Percentiles rank a stretch among this genome's conserved stretches.
Evolutionary conservation across 805 yeast species (phyloP).

Genomic region (Candida sithepensis): DNA sequence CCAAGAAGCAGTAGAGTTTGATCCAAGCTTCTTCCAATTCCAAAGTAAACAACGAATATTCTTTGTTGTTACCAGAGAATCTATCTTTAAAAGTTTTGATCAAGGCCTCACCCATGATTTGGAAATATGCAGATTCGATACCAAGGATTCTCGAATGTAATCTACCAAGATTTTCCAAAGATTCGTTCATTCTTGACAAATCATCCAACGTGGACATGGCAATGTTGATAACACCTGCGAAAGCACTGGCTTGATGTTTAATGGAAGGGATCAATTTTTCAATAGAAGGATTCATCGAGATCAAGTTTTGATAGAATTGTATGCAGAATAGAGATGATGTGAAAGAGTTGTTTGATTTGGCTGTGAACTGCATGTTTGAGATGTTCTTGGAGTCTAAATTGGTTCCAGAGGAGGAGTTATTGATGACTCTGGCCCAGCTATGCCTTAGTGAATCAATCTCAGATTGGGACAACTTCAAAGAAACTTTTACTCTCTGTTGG

Average conservation of each 20-base stretch:
- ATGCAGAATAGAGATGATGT: slow-evolving; percentile 65
- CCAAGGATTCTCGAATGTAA: slow-evolving; percentile 73
- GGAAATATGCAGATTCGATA: slow-evolving; percentile 64
- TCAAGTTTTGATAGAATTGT: slow-evolving; percentile 69
- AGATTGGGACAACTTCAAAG: slow-evolving; percentile 24
- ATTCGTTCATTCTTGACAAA: slow-evolving; percentile 52
- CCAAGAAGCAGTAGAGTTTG: slow-evolving; percentile 61
- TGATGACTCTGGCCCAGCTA: slow-evolving; percentile 43
- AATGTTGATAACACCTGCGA: slow-evolving; percentile 72
- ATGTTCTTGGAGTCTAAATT: neutral
- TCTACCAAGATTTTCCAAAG: slow-evolving; percentile 62
- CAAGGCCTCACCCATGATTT: slow-evolving; percentile 70
- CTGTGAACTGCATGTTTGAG: neutral
- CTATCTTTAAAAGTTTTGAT: slow-evolving; percentile 66
- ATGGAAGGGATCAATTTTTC: slow-evolving; percentile 70
- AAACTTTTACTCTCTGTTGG: slow-evolving; percentile 20
- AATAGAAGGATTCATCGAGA: slow-evolving; percentile 56
- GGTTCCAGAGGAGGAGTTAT: slow-evolving; percentile 8
- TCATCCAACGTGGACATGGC: slow-evolving; percentile 65
- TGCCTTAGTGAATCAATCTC: slow-evolving; percentile 44
- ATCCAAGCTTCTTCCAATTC: slow-evolving; percentile 72
- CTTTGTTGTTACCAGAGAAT: slow-evolving; percentile 32
- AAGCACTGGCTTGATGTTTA: slow-evolving; percentile 73
- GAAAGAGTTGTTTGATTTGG: slow-evolving; percentile 28
- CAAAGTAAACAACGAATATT: slow-evolving; percentile 42